Percentiles rank a stretch among this genome's conserved stretches.
Evolutionary conservation across 78 protist species (phyloP).

Genomic region (Trichosphaerium sp.): DNA sequence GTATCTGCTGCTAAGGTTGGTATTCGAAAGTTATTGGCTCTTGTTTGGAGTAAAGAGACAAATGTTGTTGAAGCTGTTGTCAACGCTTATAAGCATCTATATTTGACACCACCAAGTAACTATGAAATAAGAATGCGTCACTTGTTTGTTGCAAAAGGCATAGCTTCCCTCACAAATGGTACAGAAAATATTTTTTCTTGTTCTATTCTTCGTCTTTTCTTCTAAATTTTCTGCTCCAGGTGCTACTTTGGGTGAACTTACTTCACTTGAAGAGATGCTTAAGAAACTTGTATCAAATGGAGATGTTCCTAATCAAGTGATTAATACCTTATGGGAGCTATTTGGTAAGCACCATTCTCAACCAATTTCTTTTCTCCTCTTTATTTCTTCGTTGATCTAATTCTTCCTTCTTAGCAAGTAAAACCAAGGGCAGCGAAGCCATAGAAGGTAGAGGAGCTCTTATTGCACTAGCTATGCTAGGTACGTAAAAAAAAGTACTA

Average conservation of each 20-base stretch:
- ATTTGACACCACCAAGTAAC: background rate
- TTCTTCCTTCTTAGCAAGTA: background rate
- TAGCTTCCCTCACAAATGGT: background rate
- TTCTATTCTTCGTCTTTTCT: background rate
- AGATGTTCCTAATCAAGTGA: background rate
- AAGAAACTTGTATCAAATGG: background rate
- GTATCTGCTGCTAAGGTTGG: background rate
- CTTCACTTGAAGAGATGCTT: conserved; percentile 51
- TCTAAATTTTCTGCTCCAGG: conserved; percentile 3
- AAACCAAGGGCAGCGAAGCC: background rate
- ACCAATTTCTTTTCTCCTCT: no score
- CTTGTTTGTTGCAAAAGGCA: background rate
- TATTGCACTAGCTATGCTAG: conserved; percentile 18
- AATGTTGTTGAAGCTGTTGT: conserved; percentile 3
- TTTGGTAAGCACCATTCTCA: background rate
- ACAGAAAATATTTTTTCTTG: background rate
- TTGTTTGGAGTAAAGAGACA: conserved; percentile 10
- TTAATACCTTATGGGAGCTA: conserved; percentile 51
- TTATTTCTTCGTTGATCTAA: no score
- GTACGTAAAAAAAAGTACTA: no score
- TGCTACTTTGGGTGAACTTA: conserved; percentile 37
- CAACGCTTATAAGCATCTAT: conserved; percentile 10
- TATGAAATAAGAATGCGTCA: background rate
- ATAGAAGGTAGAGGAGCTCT: conserved; percentile 27
- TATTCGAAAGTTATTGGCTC: conserved; percentile 2